Evolutionary conservation across 2,329 filamentous ascomycete genomes (phyloP).

Genomic region (Penicillium concentricum): DNA sequence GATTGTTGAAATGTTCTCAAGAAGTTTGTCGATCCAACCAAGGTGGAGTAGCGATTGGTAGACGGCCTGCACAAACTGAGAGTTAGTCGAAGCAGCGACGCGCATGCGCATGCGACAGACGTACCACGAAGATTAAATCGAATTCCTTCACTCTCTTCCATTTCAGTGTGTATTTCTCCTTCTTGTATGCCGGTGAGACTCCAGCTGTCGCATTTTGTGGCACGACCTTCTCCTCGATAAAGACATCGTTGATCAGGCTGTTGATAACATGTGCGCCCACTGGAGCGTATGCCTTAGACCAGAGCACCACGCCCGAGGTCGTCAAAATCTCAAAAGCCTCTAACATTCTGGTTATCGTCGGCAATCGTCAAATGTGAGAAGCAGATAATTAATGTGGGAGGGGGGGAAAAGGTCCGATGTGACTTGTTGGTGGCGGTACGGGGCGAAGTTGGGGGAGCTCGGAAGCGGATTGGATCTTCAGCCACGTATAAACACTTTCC

Average conservation of each 20-base stretch:
- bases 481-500: slow-evolving; percentile 35
- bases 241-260: slow-evolving; percentile 91
- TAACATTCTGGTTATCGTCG: slow-evolving; percentile 62
- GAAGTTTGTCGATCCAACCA: slow-evolving; percentile 93
- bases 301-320: slow-evolving; percentile 92
- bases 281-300: slow-evolving; percentile 82
- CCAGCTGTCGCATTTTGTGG: slow-evolving; percentile 58
- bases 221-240: slow-evolving; percentile 87
- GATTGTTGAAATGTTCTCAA: slow-evolving; percentile 90
- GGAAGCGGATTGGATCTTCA: slow-evolving; percentile 29
- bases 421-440: slow-evolving; percentile 24
- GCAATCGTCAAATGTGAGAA: background rate
- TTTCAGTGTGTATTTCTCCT: slow-evolving; percentile 91
- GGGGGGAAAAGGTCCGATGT: slow-evolving; percentile 22
- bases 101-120: slow-evolving; percentile 30
- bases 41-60: slow-evolving; percentile 94
- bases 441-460: slow-evolving; percentile 22
- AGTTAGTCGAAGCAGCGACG: slow-evolving; percentile 17
- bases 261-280: slow-evolving; percentile 85
- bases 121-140: slow-evolving; percentile 89
- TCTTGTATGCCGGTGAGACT: slow-evolving; percentile 71
- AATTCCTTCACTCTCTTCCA: slow-evolving; percentile 93
- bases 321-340: slow-evolving; percentile 97
- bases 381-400: slow-evolving; percentile 12
- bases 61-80: slow-evolving; percentile 65